Evolutionary conservation across 768 basidiomycete species (phyloP).

Genomic region (Amanita polypyramis): DNA sequence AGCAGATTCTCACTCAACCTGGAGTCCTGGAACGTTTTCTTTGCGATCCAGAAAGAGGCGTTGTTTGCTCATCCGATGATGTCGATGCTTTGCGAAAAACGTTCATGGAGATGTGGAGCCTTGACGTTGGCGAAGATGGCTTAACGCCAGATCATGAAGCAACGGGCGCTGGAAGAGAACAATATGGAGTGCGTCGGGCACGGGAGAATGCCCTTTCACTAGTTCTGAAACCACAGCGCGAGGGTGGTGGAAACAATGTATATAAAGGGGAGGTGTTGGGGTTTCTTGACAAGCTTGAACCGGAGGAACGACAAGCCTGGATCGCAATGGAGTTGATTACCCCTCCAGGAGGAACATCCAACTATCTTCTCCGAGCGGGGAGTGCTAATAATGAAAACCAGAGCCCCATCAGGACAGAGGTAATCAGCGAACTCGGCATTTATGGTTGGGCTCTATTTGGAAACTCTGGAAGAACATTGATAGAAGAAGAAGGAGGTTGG

Average conservation of each 20-base stretch:
- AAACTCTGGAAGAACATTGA: conserved; percentile 23
- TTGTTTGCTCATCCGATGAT: conserved; percentile 25
- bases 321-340: conserved; percentile 92
- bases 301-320: conserved; percentile 70
- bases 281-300: conserved; percentile 57
- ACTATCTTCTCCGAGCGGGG: conserved; percentile 72
- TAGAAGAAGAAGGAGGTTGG: conserved; percentile 70
- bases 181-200: conserved; percentile 41
- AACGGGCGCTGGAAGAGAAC: conserved; percentile 19
- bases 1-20: conserved; percentile 71
- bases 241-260: conserved; percentile 96
- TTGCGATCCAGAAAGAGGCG: conserved; percentile 25
- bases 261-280: conserved; percentile 75
- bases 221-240: conserved; percentile 95
- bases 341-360: conserved; percentile 57
- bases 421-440: conserved; percentile 85
- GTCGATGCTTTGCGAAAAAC: conserved; percentile 52
- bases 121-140: conserved; percentile 39
- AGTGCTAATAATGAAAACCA: conserved; percentile 21
- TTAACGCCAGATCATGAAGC: conserved; percentile 21
- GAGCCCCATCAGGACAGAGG: conserved; percentile 45
- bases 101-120: conserved; percentile 87
- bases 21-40: conserved; percentile 72
- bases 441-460: conserved; percentile 86
- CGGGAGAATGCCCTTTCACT: conserved; percentile 38